Percentiles rank a stretch among this genome's conserved stretches.
Conservation (phyloP, 345 rosid species). For the Citrus glauca region DNA sequence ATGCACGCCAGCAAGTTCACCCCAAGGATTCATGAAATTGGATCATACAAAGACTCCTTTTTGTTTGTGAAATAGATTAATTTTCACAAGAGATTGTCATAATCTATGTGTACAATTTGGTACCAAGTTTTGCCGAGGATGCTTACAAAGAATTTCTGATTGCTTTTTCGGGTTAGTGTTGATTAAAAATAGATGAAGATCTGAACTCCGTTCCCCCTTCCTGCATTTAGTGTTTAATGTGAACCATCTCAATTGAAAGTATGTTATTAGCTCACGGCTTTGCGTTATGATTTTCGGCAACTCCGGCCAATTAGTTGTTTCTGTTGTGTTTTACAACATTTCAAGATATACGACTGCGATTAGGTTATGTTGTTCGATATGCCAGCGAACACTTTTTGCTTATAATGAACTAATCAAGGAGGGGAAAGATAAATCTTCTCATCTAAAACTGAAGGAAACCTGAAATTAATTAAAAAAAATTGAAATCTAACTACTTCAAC, state of each 20-base stretch:
- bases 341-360: too few species aligned
- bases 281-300: background rate
- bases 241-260: background rate
- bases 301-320: background rate
- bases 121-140: background rate
- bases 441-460: too few species aligned
- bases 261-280: background rate
- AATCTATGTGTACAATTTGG: background rate
- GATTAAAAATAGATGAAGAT: background rate
- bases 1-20: slow-evolving; percentile 36
- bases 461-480: too few species aligned
- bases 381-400: background rate
- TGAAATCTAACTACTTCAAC: too few species aligned
- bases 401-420: too few species aligned
- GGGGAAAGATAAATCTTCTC: too few species aligned
- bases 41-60: background rate
- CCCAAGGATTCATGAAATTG: slow-evolving; percentile 21
- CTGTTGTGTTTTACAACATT: too few species aligned
- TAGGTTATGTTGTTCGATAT: background rate
- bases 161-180: background rate
- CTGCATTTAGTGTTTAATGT: background rate
- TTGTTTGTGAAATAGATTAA: background rate
- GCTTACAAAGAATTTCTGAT: background rate
- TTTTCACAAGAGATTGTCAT: background rate
- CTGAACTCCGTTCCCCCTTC: background rate